A percentile compares a stretch with the other conserved stretches of the same genome.
Conservation (phyloP, 768 basidiomycete species). For the Mycena vulgaris region DNA sequence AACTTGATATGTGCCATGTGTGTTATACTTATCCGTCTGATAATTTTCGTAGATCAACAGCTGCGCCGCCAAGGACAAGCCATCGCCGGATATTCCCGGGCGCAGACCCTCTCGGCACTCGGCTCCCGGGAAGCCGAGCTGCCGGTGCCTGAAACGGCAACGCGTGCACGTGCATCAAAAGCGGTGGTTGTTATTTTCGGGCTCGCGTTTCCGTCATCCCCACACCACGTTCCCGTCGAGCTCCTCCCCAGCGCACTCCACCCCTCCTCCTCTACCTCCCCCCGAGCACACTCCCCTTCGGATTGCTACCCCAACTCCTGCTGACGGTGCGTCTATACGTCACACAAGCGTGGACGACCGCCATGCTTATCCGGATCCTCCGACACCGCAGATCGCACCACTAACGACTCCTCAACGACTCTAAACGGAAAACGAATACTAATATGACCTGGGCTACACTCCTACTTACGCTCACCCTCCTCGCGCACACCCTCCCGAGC, state of each 20-base stretch:
- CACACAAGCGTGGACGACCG: background rate
- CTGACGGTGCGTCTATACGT: too few relatives aligned
- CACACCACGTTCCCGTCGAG: too few relatives aligned
- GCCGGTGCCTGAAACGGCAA: background rate
- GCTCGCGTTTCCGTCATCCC: slow-evolving; percentile 24
- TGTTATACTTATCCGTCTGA: too few relatives aligned
- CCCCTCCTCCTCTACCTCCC: background rate
- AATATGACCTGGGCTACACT: slow-evolving; percentile 13
- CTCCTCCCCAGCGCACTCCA: background rate
- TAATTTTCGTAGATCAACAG: too few relatives aligned
- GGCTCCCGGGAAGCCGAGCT: too few relatives aligned
- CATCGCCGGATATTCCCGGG: too few relatives aligned
- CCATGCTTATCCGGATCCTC: background rate
- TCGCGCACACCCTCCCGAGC: background rate
- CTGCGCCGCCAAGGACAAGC: too few relatives aligned
- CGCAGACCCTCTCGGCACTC: too few relatives aligned
- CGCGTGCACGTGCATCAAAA: slow-evolving; percentile 10
- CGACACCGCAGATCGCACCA: background rate
- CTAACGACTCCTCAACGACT: background rate
- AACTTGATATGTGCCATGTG: too few relatives aligned
- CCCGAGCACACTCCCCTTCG: background rate
- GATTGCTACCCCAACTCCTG: too few relatives aligned
- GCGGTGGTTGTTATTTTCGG: slow-evolving; percentile 14
- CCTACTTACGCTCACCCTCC: background rate
- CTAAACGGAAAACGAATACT: background rate